A percentile compares a stretch with the other conserved stretches of the same genome.
These are phyloP conservation scores for Colletotrichum viniferum DNA, from an alignment of 2,329 filamentous ascomycete genomes.

Conservation along the genomic window DNA sequence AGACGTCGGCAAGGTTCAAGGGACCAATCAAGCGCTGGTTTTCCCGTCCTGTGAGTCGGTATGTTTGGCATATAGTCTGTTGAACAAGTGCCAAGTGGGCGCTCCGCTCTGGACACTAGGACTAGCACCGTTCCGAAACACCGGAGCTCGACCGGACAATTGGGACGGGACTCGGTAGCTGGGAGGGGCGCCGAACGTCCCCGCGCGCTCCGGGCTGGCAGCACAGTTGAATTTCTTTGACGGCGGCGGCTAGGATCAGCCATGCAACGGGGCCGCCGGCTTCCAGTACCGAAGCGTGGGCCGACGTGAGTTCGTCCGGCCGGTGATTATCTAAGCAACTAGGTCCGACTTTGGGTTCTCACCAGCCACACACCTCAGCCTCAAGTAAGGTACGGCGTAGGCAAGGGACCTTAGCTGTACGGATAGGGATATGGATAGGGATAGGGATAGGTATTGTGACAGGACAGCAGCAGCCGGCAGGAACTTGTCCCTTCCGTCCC, in stretches of 20 bases:
- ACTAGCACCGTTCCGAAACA: background rate
- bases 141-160: background rate
- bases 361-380: background rate
- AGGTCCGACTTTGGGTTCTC: background rate
- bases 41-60: background rate
- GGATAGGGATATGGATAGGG: too few species aligned
- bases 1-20: background rate
- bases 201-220: background rate
- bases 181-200: background rate
- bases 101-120: background rate
- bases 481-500: background rate
- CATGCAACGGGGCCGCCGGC: background rate
- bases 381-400: too few species aligned
- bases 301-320: background rate
- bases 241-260: background rate
- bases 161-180: background rate
- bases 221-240: background rate
- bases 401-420: too few species aligned
- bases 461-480: background rate
- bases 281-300: background rate
- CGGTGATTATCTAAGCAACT: background rate
- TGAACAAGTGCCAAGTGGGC: background rate
- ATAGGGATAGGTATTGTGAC: too few species aligned
- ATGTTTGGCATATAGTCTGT: background rate
- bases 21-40: background rate